Base-by-base conservation (phyloP, 106 monocot genomes). In the Allium sativum region DNA sequence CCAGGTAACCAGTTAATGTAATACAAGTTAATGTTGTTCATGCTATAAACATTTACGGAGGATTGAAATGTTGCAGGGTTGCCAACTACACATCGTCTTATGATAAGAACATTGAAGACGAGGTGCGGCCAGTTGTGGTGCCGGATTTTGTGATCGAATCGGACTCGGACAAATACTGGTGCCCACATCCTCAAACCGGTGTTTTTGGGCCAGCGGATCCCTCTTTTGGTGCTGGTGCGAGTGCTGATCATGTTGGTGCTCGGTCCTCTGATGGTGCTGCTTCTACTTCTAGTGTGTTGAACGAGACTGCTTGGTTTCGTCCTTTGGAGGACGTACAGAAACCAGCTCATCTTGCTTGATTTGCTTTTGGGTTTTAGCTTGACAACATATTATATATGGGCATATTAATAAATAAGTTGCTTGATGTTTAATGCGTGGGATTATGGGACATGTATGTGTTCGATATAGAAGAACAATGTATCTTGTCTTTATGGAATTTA, bases 141-240 rank as follows among this genome's bases (percentile, higher is more conserved):
- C 80, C 80, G 55, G 75, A 80, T 55, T 44, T 66, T 69, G 65
- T 70, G 70, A 79, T 77, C 21, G 50, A 45, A 17, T n/a, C 60
- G 59, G 22, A 52, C 54, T 47, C 83, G 1, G 75, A 75, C 20
- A 78, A 68, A 44, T 83, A 72, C 65, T 83, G 83, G 83, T 68
- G 68, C 52, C 83, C 83, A 1, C 58, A 83, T 18, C 83, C 83
- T 3, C 45, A 48, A 8, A 83, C 83, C 40, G 83, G 83, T 22
- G 72, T 83, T 15, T 83, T 83, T 21, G 79, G 75, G 41, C 83
- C 83, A 19, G 55, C 64, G 59, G 78, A 72, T 17, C 44, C 15
- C 17, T 50, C 4, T 31, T 31, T 31, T 31, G 31, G 31, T 31
- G 31, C 31, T 31, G 31, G 31, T 31, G 31, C 31, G 5, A 31